Conservation (phyloP, 495 filamentous ascomycete genomes). For the Talaromyces borbonicus region DNA sequence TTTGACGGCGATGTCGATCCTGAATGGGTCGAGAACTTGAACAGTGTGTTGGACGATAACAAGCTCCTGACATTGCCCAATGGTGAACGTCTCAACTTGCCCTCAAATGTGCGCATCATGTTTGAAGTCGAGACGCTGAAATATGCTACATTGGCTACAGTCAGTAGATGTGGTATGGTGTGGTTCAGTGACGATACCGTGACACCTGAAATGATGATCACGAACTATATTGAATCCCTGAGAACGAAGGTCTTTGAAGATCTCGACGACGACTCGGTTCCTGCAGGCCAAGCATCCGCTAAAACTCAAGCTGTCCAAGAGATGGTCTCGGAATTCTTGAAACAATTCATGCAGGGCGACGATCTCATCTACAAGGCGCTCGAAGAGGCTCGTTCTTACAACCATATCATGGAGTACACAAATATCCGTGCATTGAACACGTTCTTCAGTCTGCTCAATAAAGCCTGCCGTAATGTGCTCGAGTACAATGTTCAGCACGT, state of each 20-base stretch:
- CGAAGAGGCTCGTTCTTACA: conserved; percentile 61
- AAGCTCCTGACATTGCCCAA: conserved; percentile 94
- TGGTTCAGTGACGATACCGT: conserved; percentile 99
- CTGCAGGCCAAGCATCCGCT: conserved; percentile 68
- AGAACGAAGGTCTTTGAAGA: conserved; percentile 80
- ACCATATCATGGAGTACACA: conserved; percentile 98
- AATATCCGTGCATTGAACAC: conserved; percentile 83
- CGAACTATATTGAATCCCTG: conserved; percentile 79
- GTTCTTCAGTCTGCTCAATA: conserved; percentile 89
- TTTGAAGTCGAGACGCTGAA: conserved; percentile 99
- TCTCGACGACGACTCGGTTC: conserved; percentile 78
- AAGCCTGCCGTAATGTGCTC: conserved; percentile 78
- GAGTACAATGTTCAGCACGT: conserved; percentile 91
- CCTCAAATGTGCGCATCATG: conserved; percentile 94
- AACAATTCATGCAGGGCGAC: conserved; percentile 64
- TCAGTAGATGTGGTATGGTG: conserved; percentile 99
- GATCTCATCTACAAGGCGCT: conserved; percentile 71
- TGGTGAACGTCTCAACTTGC: conserved; percentile 90
- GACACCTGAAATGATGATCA: conserved; percentile 81
- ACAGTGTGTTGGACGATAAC: conserved; percentile 98
- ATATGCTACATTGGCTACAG: conserved; percentile 93
- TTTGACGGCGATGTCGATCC: conserved; percentile 99
- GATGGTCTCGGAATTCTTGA: conserved; percentile 66
- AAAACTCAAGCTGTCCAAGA: conserved; percentile 67
- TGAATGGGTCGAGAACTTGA: conserved; percentile 98